phyloP scores from a whole-genome alignment of 2,329 filamentous ascomycete genomes.

The Penicillium sp. region DNA sequence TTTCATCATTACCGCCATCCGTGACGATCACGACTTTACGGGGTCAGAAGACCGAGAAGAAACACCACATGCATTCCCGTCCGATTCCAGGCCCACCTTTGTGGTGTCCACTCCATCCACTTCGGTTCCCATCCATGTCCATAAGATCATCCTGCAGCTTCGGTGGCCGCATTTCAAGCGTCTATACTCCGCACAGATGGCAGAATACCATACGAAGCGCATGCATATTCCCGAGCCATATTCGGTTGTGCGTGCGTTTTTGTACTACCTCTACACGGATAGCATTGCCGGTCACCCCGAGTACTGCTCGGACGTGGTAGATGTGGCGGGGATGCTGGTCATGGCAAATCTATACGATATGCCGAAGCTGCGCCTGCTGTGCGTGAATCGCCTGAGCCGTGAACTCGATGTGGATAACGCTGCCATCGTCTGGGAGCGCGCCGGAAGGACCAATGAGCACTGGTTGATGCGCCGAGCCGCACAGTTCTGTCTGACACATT shows the following conservation, averaged over 20 bases:
- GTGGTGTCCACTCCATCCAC: slow-evolving; percentile 48
- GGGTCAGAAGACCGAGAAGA: slow-evolving; percentile 53
- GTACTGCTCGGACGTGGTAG: slow-evolving; percentile 63
- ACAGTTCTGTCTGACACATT: slow-evolving; percentile 85
- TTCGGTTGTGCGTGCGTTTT: slow-evolving; percentile 86
- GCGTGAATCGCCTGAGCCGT: slow-evolving; percentile 82
- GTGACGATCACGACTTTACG: slow-evolving; percentile 55
- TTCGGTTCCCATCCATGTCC: slow-evolving; percentile 86
- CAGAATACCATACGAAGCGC: slow-evolving; percentile 92
- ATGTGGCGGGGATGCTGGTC: slow-evolving; percentile 90
- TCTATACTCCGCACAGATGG: slow-evolving; percentile 90
- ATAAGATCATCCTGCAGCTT: slow-evolving; percentile 88
- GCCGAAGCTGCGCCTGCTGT: slow-evolving; percentile 84
- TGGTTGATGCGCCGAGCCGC: slow-evolving; percentile 90
- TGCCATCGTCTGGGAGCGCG: slow-evolving; percentile 94
- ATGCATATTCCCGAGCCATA: slow-evolving; percentile 99
- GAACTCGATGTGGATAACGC: slow-evolving; percentile 94
- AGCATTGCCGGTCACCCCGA: slow-evolving; percentile 68
- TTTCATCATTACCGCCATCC: slow-evolving; percentile 84
- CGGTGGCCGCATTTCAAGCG: slow-evolving; percentile 96
- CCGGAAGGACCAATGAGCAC: slow-evolving; percentile 83
- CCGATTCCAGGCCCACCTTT: slow-evolving; percentile 32
- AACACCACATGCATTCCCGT: slow-evolving; percentile 35
- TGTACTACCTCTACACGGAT: slow-evolving; percentile 96
- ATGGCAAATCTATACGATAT: slow-evolving; percentile 99